These are phyloP conservation scores for Neonectria punicea DNA, from an alignment of 2,329 filamentous ascomycete genomes.

Conservation along the genomic window DNA sequence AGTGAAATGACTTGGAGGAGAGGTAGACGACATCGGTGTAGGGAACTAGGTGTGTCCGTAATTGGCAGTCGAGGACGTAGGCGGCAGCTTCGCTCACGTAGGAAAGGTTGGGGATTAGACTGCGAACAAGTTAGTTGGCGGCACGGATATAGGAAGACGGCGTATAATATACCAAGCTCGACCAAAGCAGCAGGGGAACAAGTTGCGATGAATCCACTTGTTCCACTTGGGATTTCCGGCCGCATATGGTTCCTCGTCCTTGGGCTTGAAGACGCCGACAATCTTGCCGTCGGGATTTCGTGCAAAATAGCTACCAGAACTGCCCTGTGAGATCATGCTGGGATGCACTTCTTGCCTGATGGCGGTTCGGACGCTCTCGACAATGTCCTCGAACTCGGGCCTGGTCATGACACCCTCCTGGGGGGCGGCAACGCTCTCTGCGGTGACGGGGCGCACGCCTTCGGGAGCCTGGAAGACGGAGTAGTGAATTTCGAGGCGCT, in stretches of 20 bases:
- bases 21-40: slow-evolving; percentile 96
- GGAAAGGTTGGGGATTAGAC: slow-evolving; percentile 94
- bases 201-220: slow-evolving; percentile 98
- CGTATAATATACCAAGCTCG: slow-evolving; percentile 74
- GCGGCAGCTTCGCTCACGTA: slow-evolving; percentile 98
- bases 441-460: slow-evolving; percentile 81
- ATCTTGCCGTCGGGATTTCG: slow-evolving; percentile 91
- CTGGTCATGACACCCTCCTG: slow-evolving; percentile 77
- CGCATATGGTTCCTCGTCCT: slow-evolving; percentile 98
- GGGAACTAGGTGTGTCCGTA: slow-evolving; percentile 91
- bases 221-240: slow-evolving; percentile 99
- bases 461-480: slow-evolving; percentile 96
- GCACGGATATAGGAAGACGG: background rate
- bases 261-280: slow-evolving; percentile 98
- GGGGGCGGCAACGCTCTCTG: slow-evolving; percentile 74
- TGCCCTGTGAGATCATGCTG: slow-evolving; percentile 95
- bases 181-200: slow-evolving; percentile 98
- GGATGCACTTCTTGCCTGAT: slow-evolving; percentile 94
- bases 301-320: slow-evolving; percentile 98
- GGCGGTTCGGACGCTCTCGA: slow-evolving; percentile 89
- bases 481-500: slow-evolving; percentile 94
- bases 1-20: slow-evolving; percentile 97
- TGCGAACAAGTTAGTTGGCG: slow-evolving; percentile 44
- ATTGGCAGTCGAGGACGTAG: slow-evolving; percentile 90
- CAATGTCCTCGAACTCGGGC: slow-evolving; percentile 84